Evolutionary conservation across 2,329 filamentous ascomycete genomes (phyloP).

Genomic region (Nigrograna mackinnonii): DNA sequence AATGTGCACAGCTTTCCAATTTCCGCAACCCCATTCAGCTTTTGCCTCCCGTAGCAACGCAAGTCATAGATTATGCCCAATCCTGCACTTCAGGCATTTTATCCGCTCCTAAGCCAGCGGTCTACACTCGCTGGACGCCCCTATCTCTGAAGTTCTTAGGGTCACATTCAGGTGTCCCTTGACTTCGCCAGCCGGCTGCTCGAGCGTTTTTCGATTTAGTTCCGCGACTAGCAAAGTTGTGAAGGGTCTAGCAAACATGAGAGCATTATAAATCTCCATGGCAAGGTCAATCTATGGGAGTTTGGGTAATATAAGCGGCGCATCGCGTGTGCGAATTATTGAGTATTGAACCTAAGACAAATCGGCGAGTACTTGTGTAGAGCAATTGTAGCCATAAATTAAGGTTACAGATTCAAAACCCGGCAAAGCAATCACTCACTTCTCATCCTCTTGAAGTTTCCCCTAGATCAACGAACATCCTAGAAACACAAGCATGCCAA

Average conservation of each 20-base stretch:
- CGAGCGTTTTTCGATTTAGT: constrained; percentile 74
- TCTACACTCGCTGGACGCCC: not conserved
- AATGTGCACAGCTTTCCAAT: too few relatives aligned
- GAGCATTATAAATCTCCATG: constrained; percentile 77
- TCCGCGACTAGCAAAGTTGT: constrained; percentile 76
- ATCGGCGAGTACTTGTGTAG: too few relatives aligned
- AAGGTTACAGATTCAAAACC: too few relatives aligned
- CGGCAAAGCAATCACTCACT: too few relatives aligned
- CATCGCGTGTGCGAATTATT: too few relatives aligned
- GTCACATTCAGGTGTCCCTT: constrained; percentile 58
- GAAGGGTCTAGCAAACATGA: constrained; percentile 75
- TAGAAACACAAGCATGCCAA: too few relatives aligned
- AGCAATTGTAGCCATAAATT: too few relatives aligned
- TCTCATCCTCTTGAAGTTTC: too few relatives aligned
- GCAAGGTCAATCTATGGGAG: too few relatives aligned
- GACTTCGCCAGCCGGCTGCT: constrained; percentile 69
- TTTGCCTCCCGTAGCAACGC: not conserved
- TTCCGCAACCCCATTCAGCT: not conserved
- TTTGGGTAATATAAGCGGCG: too few relatives aligned
- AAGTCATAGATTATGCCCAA: not conserved
- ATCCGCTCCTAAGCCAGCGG: not conserved
- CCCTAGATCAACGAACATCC: too few relatives aligned
- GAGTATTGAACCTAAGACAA: too few relatives aligned
- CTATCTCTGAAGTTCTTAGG: constrained; percentile 5
- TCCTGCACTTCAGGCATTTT: not conserved